phyloP scores from a whole-genome alignment of 345 rosid species.

The Rhodamnia argentea region DNA sequence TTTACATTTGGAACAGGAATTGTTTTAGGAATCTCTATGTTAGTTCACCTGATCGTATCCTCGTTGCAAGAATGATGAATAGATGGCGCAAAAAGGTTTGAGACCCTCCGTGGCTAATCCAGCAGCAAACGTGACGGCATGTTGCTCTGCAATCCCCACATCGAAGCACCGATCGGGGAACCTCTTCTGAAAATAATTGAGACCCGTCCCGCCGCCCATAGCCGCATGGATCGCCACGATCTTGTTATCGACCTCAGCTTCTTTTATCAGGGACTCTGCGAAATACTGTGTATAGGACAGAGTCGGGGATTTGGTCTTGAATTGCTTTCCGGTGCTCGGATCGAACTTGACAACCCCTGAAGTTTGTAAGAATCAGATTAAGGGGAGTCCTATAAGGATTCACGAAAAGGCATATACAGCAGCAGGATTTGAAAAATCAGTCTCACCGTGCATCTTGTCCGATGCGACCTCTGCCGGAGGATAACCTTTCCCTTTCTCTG shows the following conservation, averaged over 20 bases:
- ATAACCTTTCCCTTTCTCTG: slow-evolving; percentile 76
- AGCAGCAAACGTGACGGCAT: slow-evolving; percentile 74
- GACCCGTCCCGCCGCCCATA: slow-evolving; percentile 82
- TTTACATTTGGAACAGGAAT: neutral
- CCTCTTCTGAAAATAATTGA: slow-evolving; percentile 54
- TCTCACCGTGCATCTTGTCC: slow-evolving; percentile 74
- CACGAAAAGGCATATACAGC: neutral
- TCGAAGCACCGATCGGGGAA: slow-evolving; percentile 76
- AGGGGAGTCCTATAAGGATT: neutral
- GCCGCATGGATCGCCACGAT: slow-evolving; percentile 74
- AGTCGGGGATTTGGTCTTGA: slow-evolving; percentile 42
- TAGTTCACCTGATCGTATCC: slow-evolving; percentile 68
- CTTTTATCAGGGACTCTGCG: slow-evolving; percentile 52
- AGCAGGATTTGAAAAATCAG: neutral
- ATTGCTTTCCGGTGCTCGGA: slow-evolving; percentile 46
- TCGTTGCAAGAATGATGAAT: slow-evolving; percentile 67
- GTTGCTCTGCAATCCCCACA: slow-evolving; percentile 74
- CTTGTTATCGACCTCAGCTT: slow-evolving; percentile 52
- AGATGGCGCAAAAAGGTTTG: slow-evolving; percentile 76
- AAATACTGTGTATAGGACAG: slow-evolving; percentile 55
- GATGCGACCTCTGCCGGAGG: slow-evolving; percentile 69
- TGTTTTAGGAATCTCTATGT: neutral
- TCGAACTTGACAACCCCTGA: slow-evolving; percentile 67
- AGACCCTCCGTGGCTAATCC: slow-evolving; percentile 69
- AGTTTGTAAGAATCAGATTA: neutral